Evolutionary conservation across 2,329 filamentous ascomycete species (phyloP).

Genomic region (Allantophomopsis cytisporea): DNA sequence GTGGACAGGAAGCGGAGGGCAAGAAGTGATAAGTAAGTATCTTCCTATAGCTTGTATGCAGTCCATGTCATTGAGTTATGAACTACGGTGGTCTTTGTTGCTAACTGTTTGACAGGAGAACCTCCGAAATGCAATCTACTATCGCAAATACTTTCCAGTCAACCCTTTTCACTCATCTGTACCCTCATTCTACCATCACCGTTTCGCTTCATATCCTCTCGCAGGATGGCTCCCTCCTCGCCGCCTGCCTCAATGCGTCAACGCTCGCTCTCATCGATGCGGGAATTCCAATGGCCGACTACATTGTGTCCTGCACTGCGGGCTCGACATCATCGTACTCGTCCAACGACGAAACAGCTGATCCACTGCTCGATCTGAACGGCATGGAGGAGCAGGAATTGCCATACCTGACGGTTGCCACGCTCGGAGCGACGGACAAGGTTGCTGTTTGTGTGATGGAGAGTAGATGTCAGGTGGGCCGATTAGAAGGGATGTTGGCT

Average conservation of each 20-base stretch:
- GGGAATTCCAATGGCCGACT: slow-evolving; percentile 88
- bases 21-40: slow-evolving; percentile 62
- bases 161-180: slow-evolving; percentile 74
- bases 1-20: slow-evolving; percentile 70
- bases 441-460: slow-evolving; percentile 77
- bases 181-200: slow-evolving; percentile 74
- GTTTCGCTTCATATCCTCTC: slow-evolving; percentile 79
- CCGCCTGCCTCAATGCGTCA: slow-evolving; percentile 79
- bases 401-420: slow-evolving; percentile 77
- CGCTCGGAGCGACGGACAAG: slow-evolving; percentile 58
- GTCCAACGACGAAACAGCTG: slow-evolving; percentile 52
- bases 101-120: slow-evolving; percentile 40
- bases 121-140: slow-evolving; percentile 67
- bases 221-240: slow-evolving; percentile 81
- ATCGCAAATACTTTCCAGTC: slow-evolving; percentile 65
- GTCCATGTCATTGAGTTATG: neutral
- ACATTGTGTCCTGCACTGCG: slow-evolving; percentile 77
- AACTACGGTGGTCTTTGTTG: neutral
- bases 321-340: slow-evolving; percentile 61
- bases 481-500: slow-evolving; percentile 84
- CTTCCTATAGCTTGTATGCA: slow-evolving; percentile 1
- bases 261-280: slow-evolving; percentile 90
- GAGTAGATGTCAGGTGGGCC: slow-evolving; percentile 67
- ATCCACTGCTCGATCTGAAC: slow-evolving; percentile 72
- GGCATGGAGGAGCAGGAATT: slow-evolving; percentile 73